Conservation (phyloP, 345 rosid genomes). For the Theobroma cacao region DNA sequence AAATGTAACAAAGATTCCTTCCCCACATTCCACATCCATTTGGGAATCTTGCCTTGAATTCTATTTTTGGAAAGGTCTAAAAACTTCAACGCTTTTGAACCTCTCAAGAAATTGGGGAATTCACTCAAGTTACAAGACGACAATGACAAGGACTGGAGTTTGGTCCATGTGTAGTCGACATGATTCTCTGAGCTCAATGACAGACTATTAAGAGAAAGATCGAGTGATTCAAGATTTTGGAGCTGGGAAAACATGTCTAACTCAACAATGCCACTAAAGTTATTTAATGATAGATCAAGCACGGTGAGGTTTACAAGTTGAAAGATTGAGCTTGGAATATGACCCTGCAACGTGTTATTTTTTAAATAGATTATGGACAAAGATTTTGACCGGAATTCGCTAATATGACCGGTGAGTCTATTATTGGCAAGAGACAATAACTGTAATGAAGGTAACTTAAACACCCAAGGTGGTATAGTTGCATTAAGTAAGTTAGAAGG, state of each 20-base stretch:
- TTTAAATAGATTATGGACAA: neutral
- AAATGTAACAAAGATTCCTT: neutral
- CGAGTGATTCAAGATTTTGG: neutral
- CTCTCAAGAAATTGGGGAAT: conserved; percentile 14
- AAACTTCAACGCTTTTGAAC: neutral
- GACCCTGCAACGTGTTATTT: conserved; percentile 12
- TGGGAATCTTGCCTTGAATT: conserved; percentile 22
- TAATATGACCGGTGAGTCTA: conserved; percentile 9
- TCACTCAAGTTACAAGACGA: neutral
- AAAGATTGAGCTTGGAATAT: conserved; percentile 14
- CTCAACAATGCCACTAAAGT: conserved; percentile 5
- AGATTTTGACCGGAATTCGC: neutral
- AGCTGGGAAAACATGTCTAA: conserved; percentile 15
- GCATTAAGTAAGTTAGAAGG: conserved; percentile 10
- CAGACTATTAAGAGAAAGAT: conserved; percentile 16
- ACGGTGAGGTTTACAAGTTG: neutral
- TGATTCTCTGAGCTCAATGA: neutral
- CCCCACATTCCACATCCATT: conserved; percentile 2
- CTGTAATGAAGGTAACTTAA: neutral
- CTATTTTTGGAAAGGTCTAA: conserved; percentile 18
- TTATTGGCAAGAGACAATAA: neutral
- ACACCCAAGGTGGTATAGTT: conserved; percentile 18
- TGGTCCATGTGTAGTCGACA: neutral
- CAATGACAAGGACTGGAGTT: neutral
- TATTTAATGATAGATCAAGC: neutral